Evolutionary conservation across 2,329 filamentous ascomycete species (phyloP), one percentile per base, ranked within the genome.

Genomic region (Tolypocladium pustulatum): DNA sequence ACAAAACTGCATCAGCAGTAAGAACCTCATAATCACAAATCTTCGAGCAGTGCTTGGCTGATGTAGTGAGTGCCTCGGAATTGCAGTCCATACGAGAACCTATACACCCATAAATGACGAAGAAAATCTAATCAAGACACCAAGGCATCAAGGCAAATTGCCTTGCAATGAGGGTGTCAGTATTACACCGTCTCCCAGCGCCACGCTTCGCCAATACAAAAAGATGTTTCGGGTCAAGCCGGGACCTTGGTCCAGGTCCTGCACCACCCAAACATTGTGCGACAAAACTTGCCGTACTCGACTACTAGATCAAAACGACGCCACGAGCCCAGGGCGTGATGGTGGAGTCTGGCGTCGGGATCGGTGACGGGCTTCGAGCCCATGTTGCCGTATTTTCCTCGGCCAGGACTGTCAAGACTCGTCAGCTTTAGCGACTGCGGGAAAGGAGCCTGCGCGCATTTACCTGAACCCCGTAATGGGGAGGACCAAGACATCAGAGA

Each of bases 401-500:
- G 64, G 41, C 64, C 64, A 15, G 61, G 64, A 30, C 61, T 65
- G 36, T 20, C 57, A 12, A n/a, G n/a, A 43, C 15, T 25, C 27
- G 20, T 27, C 34, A 49, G 17, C 52, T 12, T 56, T 9, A 4
- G 41, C n/a, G 17, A n/a, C n/a, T 17, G 54, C 17, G 7, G 13
- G 2, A 34, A 54, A 36, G 60, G 40, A 37, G 34, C n/a, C 22
- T 34, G 43, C 32, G 34, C 22, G 27, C 25, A 56, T 40, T n/a
- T 64, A 66, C 64, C 64, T 66, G 58, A 66, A 66, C 25, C 62
- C 64, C 3, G 64, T 66, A 4, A 66, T 64, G 27, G 64, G 64
- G 17, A 66, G 57, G 40, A 66, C 57, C n/a, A 66, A 57, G 38
- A 63, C 60, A 55, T 66, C 64, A 0, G 59, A 60, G 20, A 62